Percentiles rank a stretch among this genome's conserved stretches.
Evolutionary conservation across 148 eudicot species (phyloP).

Genomic region (Chenopodium suecicum): DNA sequence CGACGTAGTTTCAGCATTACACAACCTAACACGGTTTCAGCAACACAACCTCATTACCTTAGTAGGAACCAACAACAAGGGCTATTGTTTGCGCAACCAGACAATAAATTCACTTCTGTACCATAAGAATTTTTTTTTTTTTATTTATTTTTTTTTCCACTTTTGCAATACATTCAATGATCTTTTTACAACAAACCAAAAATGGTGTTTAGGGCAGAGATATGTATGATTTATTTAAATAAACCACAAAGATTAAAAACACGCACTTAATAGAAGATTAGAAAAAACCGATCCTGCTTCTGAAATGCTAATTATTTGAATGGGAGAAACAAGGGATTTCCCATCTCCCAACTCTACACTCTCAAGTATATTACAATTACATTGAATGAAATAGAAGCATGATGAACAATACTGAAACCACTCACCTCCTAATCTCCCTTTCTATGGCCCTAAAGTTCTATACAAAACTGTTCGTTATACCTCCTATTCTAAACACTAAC

Average conservation of each 20-base stretch:
- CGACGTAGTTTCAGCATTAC: too few species aligned
- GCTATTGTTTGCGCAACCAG: too few species aligned
- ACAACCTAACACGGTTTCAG: too few species aligned
- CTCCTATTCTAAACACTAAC: constrained; percentile 28
- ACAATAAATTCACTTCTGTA: too few species aligned
- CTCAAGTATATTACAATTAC: constrained; percentile 29
- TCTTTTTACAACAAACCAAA: neutral
- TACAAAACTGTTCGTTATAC: constrained; percentile 32
- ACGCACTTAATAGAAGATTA: too few species aligned
- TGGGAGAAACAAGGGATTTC: constrained; percentile 21
- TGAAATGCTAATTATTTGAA: constrained; percentile 22
- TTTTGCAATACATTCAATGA: neutral
- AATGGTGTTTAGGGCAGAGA: neutral
- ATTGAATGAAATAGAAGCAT: constrained; percentile 6
- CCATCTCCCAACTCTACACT: constrained; percentile 25
- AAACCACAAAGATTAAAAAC: neutral
- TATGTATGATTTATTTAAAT: neutral
- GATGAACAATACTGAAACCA: constrained; percentile 10
- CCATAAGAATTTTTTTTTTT: too few species aligned
- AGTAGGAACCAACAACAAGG: too few species aligned
- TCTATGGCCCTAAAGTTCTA: constrained; percentile 29
- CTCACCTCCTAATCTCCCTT: constrained; percentile 22
- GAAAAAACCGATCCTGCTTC: neutral
- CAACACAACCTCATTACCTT: too few species aligned
- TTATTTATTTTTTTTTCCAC: too few species aligned